These are phyloP conservation scores for Diplodia scrobiculata DNA, from an alignment of 2,329 filamentous ascomycete species.

Conservation along the genomic window DNA sequence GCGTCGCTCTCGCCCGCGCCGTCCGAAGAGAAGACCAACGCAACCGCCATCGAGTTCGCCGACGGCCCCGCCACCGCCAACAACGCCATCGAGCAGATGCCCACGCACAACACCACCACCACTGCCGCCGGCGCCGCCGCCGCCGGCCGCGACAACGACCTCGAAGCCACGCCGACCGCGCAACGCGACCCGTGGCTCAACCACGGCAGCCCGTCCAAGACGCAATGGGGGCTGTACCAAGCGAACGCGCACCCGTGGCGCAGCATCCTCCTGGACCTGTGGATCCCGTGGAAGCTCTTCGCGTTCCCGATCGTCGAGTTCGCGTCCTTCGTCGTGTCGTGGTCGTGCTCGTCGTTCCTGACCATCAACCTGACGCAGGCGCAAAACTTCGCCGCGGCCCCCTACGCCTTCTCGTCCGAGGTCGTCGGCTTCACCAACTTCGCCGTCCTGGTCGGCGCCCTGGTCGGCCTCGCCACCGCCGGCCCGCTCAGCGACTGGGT, in stretches of 20 bases:
- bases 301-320: conserved; percentile 65
- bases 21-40: conserved; percentile 34
- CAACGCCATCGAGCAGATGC: conserved; percentile 33
- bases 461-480: conserved; percentile 59
- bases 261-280: conserved; percentile 57
- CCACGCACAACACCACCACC: conserved; percentile 33
- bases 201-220: conserved; percentile 57
- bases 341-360: conserved; percentile 60
- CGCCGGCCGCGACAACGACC: conserved; percentile 32
- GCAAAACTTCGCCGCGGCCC: conserved; percentile 58
- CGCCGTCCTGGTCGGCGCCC: conserved; percentile 56
- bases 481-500: conserved; percentile 62
- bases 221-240: conserved; percentile 60
- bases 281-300: conserved; percentile 64
- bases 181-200: conserved; percentile 59
- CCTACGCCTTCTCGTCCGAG: conserved; percentile 57
- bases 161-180: conserved; percentile 41
- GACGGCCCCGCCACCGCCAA: conserved; percentile 27
- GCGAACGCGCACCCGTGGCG: conserved; percentile 51
- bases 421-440: conserved; percentile 61
- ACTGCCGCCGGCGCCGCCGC: too few relatives aligned
- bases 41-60: conserved; percentile 30
- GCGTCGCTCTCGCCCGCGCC: conserved; percentile 27
- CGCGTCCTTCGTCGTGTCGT: conserved; percentile 63
- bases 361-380: conserved; percentile 63